Base-by-base conservation (phyloP, 2,329 filamentous ascomycete species). In the Trichoderma semiorbis region DNA sequence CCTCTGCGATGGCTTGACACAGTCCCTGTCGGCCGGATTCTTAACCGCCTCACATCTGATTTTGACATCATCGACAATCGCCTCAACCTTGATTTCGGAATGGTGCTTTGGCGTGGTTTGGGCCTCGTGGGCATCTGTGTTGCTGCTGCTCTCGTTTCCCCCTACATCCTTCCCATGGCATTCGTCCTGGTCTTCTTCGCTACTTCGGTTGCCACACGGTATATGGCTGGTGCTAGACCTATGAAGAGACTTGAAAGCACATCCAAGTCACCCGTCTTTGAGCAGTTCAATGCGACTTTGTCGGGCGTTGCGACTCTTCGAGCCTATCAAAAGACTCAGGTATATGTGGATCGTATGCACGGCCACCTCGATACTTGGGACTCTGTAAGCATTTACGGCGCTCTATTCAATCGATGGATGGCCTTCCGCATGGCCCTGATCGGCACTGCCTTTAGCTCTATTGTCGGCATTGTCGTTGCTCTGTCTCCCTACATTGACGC, bases 1-100 rank as follows among this genome's bases (percentile, higher is more conserved):
- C 92, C 92, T 1, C 84, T 95, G n/a, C 85, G 92, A 73, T 94
- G 92, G 91, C 85, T 95, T 47, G 93, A 95, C 77, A 95, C 92
- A 0, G 90, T 94, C 0, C 93, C 93, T 0, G 84, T 94, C 1
- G 93, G 93, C 2, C 88, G 93, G 60, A 88, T 95, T 47, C 83
- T 95, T 24, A 95, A 95, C 80, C 87, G 93, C 2, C 93, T 95
- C 79, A 93, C 92, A 0, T 85, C 91, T 3, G 93, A 95, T 80
- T 94, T 95, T 79, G 89, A 91, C 75, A 86, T 90, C 53, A 87
- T 95, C 63, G 93, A 95, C 80, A 90, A 87, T 7, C 85, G 88
- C 43, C 82, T 94, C 64, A 88, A 90, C 7, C 87, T 87, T 74
- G 88, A 92, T 65, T 79, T 93, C 73, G 86, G 85, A 6, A 89